Base-by-base conservation (phyloP, 495 filamentous ascomycete species). In the Annulohypoxylon moriforme region DNA sequence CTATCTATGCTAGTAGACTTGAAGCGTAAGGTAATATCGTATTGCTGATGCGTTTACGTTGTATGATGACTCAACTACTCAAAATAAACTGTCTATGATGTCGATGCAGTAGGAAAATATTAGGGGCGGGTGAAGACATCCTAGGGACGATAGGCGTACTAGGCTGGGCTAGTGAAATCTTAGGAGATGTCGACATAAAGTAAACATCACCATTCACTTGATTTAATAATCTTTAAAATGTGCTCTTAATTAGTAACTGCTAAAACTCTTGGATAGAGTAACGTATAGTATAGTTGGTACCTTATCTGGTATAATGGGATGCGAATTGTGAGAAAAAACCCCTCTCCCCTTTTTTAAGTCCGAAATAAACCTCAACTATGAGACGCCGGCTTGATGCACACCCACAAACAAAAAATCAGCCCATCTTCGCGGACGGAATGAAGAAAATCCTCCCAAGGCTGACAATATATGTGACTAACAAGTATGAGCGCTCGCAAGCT, bases 271-370 rank as follows among this genome's bases (percentile, higher is more conserved):
- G 11, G 7, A 6, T 22, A 22, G 46, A 62, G 50, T 22, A 61
- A 33, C 16, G 25, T 50, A 40, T 64, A 67, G 61, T 67, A 73
- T 73, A 57, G 7, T n/a, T 20, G 40, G n/a, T 52, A 42, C 29
- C 38, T 24, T 24, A 53, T 18, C n/a, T 46, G 55, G 36, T 53
- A 47, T 10, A n/a, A 34, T 63, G n/a, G 47, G 47, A 67, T 65
- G 62, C 24, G 31, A 68, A 68, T 25, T 64, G 22, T 38, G 18
- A 29, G 25, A 44, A 61, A 59, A 44, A 61, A 59, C 46, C 24
- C 27, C 8, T 31, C 50, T 29, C 1, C 40, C 56, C 49, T 22
- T 69, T 73, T 66, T 67, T 16, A 55, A 63, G 25, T 59, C 63
- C 63, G 49, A 58, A 67, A 67, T 58, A 18, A 66, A 63, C 61